phyloP scores from a whole-genome alignment of 768 basidiomycete species.

The Boletus tomentosulus region DNA sequence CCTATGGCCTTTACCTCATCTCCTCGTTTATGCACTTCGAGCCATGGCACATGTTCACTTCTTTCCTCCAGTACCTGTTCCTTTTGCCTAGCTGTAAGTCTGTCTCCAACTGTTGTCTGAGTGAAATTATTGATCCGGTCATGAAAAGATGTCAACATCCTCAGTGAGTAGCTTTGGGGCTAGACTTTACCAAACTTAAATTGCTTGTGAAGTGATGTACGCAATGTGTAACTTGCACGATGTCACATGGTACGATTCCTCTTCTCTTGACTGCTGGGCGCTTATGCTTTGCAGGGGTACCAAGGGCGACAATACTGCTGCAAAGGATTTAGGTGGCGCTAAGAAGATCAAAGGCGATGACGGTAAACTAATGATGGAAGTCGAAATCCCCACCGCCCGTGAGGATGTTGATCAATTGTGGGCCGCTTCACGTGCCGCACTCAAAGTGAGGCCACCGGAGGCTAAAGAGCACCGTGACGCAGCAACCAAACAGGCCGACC shows the following conservation, averaged over 20 bases:
- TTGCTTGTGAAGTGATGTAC: conserved; percentile 65
- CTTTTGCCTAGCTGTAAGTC: conserved; percentile 69
- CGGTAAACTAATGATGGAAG: conserved; percentile 84
- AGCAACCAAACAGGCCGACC: conserved; percentile 85
- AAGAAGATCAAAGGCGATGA: conserved; percentile 84
- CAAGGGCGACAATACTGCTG: conserved; percentile 84
- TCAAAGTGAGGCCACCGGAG: conserved; percentile 64
- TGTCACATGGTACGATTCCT: conserved; percentile 58
- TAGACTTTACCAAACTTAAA: background rate
- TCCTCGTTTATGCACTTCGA: conserved; percentile 86
- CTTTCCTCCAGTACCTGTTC: conserved; percentile 89
- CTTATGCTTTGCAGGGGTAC: conserved; percentile 60
- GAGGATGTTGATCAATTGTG: conserved; percentile 90
- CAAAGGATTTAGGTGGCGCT: conserved; percentile 86
- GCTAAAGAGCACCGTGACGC: conserved; percentile 81
- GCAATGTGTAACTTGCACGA: conserved; percentile 92
- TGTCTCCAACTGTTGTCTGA: background rate
- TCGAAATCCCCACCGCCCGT: conserved; percentile 73
- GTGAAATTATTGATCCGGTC: conserved; percentile 6
- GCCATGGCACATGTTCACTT: conserved; percentile 97
- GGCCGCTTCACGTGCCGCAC: conserved; percentile 67
- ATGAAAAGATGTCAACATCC: conserved; percentile 65
- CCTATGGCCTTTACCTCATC: conserved; percentile 82
- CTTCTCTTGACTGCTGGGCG: background rate
- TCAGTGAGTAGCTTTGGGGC: conserved; percentile 44